Base-by-base conservation (phyloP, 768 basidiomycete species). In the Hygrocybe punicea region DNA sequence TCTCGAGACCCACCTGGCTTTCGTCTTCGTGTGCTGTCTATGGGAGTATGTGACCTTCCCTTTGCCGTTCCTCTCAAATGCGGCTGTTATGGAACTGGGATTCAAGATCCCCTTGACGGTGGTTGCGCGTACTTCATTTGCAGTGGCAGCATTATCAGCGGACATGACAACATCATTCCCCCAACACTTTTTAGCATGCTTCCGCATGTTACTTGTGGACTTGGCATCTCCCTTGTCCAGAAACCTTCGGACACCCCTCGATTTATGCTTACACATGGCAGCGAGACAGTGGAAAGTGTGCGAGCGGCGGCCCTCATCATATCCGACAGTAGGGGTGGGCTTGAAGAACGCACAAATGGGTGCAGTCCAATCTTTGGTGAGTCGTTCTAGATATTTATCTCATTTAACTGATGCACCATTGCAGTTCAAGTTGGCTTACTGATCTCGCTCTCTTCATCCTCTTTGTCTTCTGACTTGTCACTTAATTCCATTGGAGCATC, bases 301-400 rank as follows among this genome's bases (percentile, higher is more conserved):
- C 16, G 45, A 50, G 13, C 57, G 60, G 8, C 62, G 57, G 6
- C 62, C 63, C 24, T 67, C 45, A 6, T 63, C 55, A 34, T 67
- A 58, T 17, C 56, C 60, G 39, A 73, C 65, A 0, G 13, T 24
- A 2, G 65, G 62, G 0, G 4, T 56, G 0, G 67, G 65, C 1
- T 71, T 34, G 40, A 69, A 77, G 62, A 75, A 75, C 0, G 65
- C 69, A 63, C 76, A 77, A 13, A 72, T 56, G 0, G 71, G 66
- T 46, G 71, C 63, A 1, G 56, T 68, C 71, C 73, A 75, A 4
- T 71, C 61, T 36, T 65, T 67, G 6, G 34, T 61, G 37, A 71
- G 49, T 34, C 61, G 50, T 33, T 62, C 65, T 66, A 29, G 29
- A 29, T 29, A 29, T 29, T 29, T 29, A 29, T 29, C 29, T 29